These are phyloP conservation scores for Mycotypha africana DNA, from an alignment of 371 early-diverging fungal species.

Conservation along the genomic window DNA sequence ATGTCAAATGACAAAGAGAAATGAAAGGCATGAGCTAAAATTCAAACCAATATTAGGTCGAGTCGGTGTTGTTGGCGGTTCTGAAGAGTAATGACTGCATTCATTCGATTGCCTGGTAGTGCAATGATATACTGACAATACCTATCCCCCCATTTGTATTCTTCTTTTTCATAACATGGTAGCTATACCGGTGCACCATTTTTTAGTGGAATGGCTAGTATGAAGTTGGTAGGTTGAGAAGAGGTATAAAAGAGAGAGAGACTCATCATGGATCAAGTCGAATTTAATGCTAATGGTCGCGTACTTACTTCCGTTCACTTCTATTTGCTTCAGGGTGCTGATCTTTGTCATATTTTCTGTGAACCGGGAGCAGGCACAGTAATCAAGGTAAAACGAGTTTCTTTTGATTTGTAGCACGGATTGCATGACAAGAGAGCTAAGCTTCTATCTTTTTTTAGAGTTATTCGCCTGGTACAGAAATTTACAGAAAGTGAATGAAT, in stretches of 20 bases:
- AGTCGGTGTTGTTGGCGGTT: constrained; percentile 70
- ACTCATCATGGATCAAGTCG: too few species aligned
- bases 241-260: not conserved
- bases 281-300: too few species aligned
- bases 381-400: constrained; percentile 22
- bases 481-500: too few species aligned
- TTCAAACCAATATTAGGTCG: constrained; percentile 45
- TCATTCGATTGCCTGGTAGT: too few species aligned
- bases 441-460: too few species aligned
- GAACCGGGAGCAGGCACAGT: constrained; percentile 64
- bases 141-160: too few species aligned
- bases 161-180: not conserved
- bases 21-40: too few species aligned
- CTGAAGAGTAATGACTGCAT: constrained; percentile 58
- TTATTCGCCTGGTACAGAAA: constrained; percentile 47
- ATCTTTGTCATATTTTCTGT: constrained; percentile 89
- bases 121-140: too few species aligned
- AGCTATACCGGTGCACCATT: constrained; percentile 94
- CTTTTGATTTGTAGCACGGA: not conserved
- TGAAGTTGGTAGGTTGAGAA: constrained; percentile 57
- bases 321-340: constrained; percentile 87
- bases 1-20: too few species aligned
- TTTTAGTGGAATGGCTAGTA: constrained; percentile 78
- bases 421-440: too few species aligned
- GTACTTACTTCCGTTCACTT: too few species aligned